Evolutionary conservation across 768 basidiomycete species (phyloP).

Genomic region (Phlegmacium glaucopus): DNA sequence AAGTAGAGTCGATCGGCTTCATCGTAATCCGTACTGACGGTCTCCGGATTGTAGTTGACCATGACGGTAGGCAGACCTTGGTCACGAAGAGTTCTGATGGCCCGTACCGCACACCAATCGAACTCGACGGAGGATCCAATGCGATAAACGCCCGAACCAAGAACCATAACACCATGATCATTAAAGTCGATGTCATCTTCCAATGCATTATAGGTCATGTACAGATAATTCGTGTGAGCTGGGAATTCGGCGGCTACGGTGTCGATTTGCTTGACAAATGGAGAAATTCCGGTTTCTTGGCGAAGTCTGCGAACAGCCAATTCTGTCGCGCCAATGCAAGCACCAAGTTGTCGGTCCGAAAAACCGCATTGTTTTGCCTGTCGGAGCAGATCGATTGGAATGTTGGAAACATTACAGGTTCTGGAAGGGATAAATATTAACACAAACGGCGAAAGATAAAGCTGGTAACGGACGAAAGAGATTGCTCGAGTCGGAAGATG

Average conservation of each 20-base stretch:
- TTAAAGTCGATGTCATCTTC: slow-evolving; percentile 89
- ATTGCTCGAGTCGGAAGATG: slow-evolving; percentile 78
- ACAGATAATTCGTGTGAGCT: slow-evolving; percentile 97
- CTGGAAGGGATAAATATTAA: slow-evolving; percentile 32
- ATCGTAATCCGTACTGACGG: slow-evolving; percentile 98
- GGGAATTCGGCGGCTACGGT: slow-evolving; percentile 99
- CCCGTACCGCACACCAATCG: slow-evolving; percentile 99
- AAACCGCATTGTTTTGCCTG: slow-evolving; percentile 94
- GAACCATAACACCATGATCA: slow-evolving; percentile 94
- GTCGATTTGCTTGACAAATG: slow-evolving; percentile 98
- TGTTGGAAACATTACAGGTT: slow-evolving; percentile 57
- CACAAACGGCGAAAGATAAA: neutral
- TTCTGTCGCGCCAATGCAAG: slow-evolving; percentile 83
- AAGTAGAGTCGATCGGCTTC: slow-evolving; percentile 98
- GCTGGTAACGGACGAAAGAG: slow-evolving; percentile 56
- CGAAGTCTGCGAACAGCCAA: slow-evolving; percentile 89
- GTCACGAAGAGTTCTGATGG: slow-evolving; percentile 94
- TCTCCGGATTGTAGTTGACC: slow-evolving; percentile 99
- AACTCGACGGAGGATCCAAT: slow-evolving; percentile 99
- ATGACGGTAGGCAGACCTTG: slow-evolving; percentile 93
- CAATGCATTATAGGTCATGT: slow-evolving; percentile 96
- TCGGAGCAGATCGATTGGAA: slow-evolving; percentile 61
- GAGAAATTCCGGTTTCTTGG: slow-evolving; percentile 76
- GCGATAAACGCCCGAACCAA: slow-evolving; percentile 97
- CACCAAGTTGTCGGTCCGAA: slow-evolving; percentile 88